These are phyloP conservation scores for Fusarium odoratissimum DNA, from an alignment of 2,329 filamentous ascomycete genomes.

Conservation along the genomic window DNA sequence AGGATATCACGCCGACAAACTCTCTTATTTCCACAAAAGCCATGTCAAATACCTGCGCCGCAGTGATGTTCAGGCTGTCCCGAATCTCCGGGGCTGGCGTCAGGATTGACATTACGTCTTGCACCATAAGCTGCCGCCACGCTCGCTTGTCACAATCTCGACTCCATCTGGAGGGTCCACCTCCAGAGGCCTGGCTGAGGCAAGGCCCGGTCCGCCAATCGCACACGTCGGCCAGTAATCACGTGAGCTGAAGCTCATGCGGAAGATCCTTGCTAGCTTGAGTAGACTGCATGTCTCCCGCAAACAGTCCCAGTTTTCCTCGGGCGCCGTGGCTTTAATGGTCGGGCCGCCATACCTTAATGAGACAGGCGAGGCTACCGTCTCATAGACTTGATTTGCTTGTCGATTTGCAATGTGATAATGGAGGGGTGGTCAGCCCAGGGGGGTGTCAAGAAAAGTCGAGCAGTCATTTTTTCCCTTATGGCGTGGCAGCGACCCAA, in stretches of 20 bases:
- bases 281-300: constrained; percentile 51
- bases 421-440: neutral
- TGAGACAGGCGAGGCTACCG: constrained; percentile 34
- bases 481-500: constrained; percentile 12
- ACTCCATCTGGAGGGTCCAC: constrained; percentile 18
- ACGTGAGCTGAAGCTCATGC: constrained; percentile 52
- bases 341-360: constrained; percentile 40
- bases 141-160: constrained; percentile 36
- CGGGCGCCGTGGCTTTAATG: constrained; percentile 35
- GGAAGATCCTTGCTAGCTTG: constrained; percentile 48
- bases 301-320: constrained; percentile 46
- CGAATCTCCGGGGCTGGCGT: constrained; percentile 38
- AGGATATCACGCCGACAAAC: constrained; percentile 37
- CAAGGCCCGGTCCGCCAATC: constrained; percentile 55
- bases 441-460: neutral
- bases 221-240: constrained; percentile 49
- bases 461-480: constrained; percentile 1
- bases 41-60: neutral
- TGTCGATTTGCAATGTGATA: neutral
- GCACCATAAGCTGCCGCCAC: constrained; percentile 29
- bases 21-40: constrained; percentile 1
- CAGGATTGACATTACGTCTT: constrained; percentile 32
- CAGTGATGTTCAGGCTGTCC: constrained; percentile 6
- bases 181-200: constrained; percentile 44
- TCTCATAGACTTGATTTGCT: constrained; percentile 22